Conservation (phyloP, 2,329 filamentous ascomycete species). For the Pseudogymnoascus destructans region DNA sequence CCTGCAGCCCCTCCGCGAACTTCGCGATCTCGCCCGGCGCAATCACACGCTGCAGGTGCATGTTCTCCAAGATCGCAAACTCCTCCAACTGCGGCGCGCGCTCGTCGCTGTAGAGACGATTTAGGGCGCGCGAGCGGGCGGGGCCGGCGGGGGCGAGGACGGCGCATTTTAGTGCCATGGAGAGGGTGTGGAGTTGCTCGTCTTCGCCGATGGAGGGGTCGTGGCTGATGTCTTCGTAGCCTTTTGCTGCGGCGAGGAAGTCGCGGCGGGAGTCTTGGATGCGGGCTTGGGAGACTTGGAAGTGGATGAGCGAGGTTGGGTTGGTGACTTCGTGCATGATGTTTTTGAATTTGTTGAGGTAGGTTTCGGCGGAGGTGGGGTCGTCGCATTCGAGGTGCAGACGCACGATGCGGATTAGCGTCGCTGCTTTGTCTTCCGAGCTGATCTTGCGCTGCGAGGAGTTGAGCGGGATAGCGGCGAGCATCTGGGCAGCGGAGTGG, state of each 20-base stretch:
- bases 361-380: slow-evolving; percentile 68
- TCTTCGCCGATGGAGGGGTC: slow-evolving; percentile 63
- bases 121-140: slow-evolving; percentile 64
- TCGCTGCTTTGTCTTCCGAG: slow-evolving; percentile 65
- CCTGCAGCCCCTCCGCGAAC: slow-evolving; percentile 67
- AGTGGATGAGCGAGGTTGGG: slow-evolving; percentile 64
- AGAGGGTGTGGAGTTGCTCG: slow-evolving; percentile 72
- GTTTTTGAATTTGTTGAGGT: slow-evolving; percentile 91
- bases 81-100: slow-evolving; percentile 62
- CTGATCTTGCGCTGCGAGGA: slow-evolving; percentile 73
- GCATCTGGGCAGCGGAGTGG: slow-evolving; percentile 57
- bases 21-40: slow-evolving; percentile 69
- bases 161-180: slow-evolving; percentile 80
- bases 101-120: slow-evolving; percentile 86
- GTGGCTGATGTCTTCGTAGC: slow-evolving; percentile 80
- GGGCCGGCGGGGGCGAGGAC: slow-evolving; percentile 88
- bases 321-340: slow-evolving; percentile 69
- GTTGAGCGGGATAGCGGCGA: slow-evolving; percentile 80
- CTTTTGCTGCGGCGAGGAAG: slow-evolving; percentile 76
- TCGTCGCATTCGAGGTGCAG: slow-evolving; percentile 93
- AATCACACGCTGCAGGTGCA: slow-evolving; percentile 83
- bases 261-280: slow-evolving; percentile 83
- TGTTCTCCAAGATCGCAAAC: slow-evolving; percentile 87
- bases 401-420: slow-evolving; percentile 90
- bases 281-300: slow-evolving; percentile 80